These are phyloP conservation scores for Casuarina glauca DNA, from an alignment of 306 rosid species.

Conservation along the genomic window DNA sequence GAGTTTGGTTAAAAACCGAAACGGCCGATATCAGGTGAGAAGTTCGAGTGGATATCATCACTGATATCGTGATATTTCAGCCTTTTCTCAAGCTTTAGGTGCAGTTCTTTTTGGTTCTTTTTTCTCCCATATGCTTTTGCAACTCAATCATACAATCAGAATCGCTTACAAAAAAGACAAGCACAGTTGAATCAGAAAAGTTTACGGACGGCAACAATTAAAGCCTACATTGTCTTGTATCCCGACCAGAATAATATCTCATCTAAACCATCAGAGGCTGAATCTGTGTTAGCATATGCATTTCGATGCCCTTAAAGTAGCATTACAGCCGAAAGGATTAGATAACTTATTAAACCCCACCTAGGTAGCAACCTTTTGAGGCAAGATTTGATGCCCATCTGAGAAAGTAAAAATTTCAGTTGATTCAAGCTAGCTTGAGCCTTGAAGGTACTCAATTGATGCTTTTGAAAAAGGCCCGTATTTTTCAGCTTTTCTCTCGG, in stretches of 20 bases:
- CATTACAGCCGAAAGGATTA: not conserved
- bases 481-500: conserved; percentile 33
- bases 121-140: too few species aligned
- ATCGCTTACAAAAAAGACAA: not conserved
- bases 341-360: not conserved
- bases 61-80: too few species aligned
- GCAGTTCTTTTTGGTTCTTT: too few species aligned
- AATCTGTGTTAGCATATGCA: not conserved
- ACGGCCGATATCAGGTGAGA: too few species aligned
- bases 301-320: conserved; percentile 29
- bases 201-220: not conserved
- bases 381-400: conserved; percentile 28
- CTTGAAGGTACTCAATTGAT: conserved; percentile 15
- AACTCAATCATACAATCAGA: too few species aligned
- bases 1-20: too few species aligned
- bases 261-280: not conserved
- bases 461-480: conserved; percentile 26
- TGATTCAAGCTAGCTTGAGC: conserved; percentile 3
- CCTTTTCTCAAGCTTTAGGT: too few species aligned
- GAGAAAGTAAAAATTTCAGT: conserved; percentile 15
- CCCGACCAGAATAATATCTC: not conserved
- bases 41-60: too few species aligned
- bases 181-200: not conserved
- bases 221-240: not conserved
- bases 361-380: not conserved